These are phyloP conservation scores for Russula brevipes DNA, from an alignment of 768 basidiomycete genomes.

Conservation along the genomic window DNA sequence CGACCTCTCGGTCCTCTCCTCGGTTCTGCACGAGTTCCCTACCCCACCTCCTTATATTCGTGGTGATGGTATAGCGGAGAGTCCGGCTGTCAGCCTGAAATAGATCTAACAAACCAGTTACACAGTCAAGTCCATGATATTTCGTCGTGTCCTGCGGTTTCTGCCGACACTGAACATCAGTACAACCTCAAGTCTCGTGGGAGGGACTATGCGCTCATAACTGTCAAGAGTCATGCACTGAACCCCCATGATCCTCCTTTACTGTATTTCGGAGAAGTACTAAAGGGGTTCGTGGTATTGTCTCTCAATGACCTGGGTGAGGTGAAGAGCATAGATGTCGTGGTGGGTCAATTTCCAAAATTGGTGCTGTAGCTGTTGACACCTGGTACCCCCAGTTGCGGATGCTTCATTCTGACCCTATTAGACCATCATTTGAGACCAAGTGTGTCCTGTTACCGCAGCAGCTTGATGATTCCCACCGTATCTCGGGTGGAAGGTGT, in stretches of 20 bases:
- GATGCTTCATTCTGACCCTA: constrained; percentile 4
- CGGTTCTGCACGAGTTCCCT: constrained; percentile 5
- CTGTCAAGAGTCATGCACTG: constrained; percentile 4
- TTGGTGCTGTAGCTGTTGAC: background rate
- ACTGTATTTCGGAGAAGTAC: constrained; percentile 16
- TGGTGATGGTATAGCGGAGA: background rate
- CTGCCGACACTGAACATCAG: background rate
- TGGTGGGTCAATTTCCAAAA: constrained; percentile 3
- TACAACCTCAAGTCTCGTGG: constrained; percentile 14
- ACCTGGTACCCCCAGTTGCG: background rate
- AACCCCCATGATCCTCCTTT: background rate
- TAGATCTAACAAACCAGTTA: background rate
- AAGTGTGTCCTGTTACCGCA: background rate
- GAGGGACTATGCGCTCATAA: constrained; percentile 13
- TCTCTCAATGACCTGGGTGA: background rate
- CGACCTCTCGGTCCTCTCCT: too few species aligned
- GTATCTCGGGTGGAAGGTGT: too few species aligned
- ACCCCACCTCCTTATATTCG: constrained; percentile 4
- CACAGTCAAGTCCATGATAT: background rate
- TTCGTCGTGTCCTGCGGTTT: too few species aligned
- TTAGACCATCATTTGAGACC: background rate
- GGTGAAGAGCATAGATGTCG: constrained; percentile 16
- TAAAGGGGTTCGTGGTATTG: constrained; percentile 8
- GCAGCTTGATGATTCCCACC: background rate
- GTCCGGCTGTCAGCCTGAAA: background rate